Evolutionary conservation across 129 eudicot genomes (phyloP).

Genomic region (Lactuca sativa): DNA sequence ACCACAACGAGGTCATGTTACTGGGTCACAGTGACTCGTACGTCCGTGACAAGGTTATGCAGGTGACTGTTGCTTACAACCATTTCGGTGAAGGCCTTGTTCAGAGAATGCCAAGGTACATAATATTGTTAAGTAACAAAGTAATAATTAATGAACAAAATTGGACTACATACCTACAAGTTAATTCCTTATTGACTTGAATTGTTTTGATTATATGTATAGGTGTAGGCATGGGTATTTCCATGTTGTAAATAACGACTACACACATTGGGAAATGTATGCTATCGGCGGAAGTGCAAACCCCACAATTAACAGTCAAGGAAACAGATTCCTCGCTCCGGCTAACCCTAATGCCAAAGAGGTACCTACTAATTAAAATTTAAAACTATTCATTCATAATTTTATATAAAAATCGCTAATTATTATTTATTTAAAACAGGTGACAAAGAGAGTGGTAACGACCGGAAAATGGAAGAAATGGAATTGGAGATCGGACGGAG

Average conservation of each 20-base stretch:
- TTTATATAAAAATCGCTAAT: neutral
- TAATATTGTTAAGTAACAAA: no score
- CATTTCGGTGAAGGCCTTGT: constrained; percentile 95
- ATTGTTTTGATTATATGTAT: constrained; percentile 5
- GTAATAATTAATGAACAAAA: neutral
- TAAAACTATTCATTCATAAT: no score
- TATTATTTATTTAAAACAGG: constrained; percentile 33
- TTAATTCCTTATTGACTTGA: neutral
- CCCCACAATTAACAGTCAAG: constrained; percentile 91
- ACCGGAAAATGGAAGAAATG: constrained; percentile 54
- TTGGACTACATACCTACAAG: neutral
- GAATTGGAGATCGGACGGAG: constrained; percentile 95
- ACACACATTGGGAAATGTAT: constrained; percentile 90
- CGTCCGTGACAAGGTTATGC: constrained; percentile 71
- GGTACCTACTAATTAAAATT: constrained; percentile 23
- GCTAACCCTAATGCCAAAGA: constrained; percentile 64
- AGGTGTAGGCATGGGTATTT: constrained; percentile 87
- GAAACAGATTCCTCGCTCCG: constrained; percentile 79
- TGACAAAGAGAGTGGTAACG: constrained; percentile 68
- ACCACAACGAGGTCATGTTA: constrained; percentile 92
- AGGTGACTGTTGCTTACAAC: constrained; percentile 92
- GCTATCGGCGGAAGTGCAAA: constrained; percentile 89
- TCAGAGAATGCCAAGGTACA: constrained; percentile 98
- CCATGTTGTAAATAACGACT: constrained; percentile 95
- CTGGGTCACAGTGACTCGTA: constrained; percentile 88